Percentiles rank a stretch among this genome's conserved stretches.
These are phyloP conservation scores for Yamadazyma jaroonii DNA, from an alignment of 1,139 yeast species.

Conservation along the genomic window DNA sequence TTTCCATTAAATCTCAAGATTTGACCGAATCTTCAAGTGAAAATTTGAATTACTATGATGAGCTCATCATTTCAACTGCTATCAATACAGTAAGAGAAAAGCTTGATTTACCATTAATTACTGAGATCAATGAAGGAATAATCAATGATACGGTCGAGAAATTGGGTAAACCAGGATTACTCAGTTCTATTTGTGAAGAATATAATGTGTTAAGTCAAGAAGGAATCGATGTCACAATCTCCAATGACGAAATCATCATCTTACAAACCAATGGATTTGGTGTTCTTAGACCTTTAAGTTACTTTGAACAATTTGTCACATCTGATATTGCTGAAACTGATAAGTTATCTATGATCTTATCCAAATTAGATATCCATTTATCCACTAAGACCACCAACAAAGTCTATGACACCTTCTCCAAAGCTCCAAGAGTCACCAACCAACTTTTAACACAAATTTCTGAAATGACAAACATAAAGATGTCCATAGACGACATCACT, in stretches of 20 bases:
- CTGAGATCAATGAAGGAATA: constrained; percentile 7
- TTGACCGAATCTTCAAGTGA: constrained; percentile 12
- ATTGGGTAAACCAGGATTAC: constrained; percentile 45
- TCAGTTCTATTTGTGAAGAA: constrained; percentile 66
- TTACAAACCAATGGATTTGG: constrained; percentile 37
- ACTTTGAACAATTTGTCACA: constrained; percentile 24
- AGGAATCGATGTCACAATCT: constrained; percentile 21
- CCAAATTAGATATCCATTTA: constrained; percentile 14
- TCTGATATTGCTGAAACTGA: constrained; percentile 15
- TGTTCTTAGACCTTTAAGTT: constrained; percentile 31
- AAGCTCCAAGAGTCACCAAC: background rate
- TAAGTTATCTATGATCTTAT: constrained; percentile 6
- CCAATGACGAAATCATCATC: constrained; percentile 12
- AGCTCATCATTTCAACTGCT: constrained; percentile 41
- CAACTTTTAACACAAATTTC: constrained; percentile 8
- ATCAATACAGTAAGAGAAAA: constrained; percentile 31
- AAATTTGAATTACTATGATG: constrained; percentile 24
- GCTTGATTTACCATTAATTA: constrained; percentile 10
- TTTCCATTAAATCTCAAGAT: constrained; percentile 3
- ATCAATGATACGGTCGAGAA: constrained; percentile 22
- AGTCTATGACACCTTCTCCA: constrained; percentile 14
- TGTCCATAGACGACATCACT: constrained; percentile 11
- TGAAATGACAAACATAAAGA: constrained; percentile 2
- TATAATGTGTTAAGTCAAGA: constrained; percentile 58
- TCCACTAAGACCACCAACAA: constrained; percentile 25